Evolutionary conservation across 306 rosid species (phyloP).

Genomic region (Clitoria ternatea): DNA sequence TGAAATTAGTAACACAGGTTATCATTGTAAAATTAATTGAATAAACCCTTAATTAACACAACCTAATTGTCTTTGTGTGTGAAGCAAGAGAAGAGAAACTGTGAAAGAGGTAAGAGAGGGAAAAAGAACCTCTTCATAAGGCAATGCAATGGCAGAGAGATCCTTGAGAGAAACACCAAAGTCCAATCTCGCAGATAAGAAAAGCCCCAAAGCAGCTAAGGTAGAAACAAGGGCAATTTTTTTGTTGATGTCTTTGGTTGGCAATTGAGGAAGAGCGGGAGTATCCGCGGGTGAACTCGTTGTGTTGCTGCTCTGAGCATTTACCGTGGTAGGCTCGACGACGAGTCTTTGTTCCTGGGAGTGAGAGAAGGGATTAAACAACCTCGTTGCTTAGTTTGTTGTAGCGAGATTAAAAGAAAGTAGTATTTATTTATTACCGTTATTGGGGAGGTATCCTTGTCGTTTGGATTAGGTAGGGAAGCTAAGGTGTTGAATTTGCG

Average conservation of each 20-base stretch:
- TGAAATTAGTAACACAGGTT: no score
- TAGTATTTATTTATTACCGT: slow-evolving; percentile 36
- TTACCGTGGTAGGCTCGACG: slow-evolving; percentile 30
- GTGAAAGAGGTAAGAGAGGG: not conserved
- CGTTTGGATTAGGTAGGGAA: slow-evolving; percentile 57
- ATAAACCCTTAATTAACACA: no score
- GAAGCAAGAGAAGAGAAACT: not conserved
- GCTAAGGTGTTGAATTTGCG: slow-evolving; percentile 31
- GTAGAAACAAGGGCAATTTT: slow-evolving; percentile 61
- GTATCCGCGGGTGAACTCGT: slow-evolving; percentile 30
- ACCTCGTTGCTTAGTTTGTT: not conserved
- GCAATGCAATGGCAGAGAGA: slow-evolving; percentile 74
- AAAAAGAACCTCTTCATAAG: slow-evolving; percentile 74
- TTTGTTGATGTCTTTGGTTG: slow-evolving; percentile 55
- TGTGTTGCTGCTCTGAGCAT: slow-evolving; percentile 18
- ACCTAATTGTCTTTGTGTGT: no score
- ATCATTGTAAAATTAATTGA: no score
- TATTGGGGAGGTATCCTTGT: slow-evolving; percentile 29
- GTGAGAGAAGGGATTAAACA: slow-evolving; percentile 29
- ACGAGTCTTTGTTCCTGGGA: slow-evolving; percentile 29
- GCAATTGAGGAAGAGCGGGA: slow-evolving; percentile 38
- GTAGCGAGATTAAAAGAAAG: not conserved
- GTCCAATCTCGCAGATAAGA: slow-evolving; percentile 65
- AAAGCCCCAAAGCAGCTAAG: slow-evolving; percentile 73
- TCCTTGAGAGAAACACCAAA: slow-evolving; percentile 94